Evolutionary conservation across 2,329 filamentous ascomycete species (phyloP).

Genomic region (Sclerotinia glacialis): DNA sequence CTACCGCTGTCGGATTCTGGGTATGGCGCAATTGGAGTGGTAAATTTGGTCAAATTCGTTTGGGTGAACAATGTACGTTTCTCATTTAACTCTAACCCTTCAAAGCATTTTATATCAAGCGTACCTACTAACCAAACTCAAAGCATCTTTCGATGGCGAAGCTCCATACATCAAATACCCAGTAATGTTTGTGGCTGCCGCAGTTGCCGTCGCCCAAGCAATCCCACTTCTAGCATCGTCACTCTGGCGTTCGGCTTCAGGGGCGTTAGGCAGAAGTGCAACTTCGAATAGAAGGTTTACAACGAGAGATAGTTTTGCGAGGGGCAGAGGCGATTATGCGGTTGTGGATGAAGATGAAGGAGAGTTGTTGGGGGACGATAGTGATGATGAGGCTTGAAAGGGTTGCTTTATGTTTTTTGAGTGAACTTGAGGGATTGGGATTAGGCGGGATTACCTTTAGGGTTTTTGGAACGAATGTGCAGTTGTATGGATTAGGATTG

Average conservation of each 20-base stretch:
- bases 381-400: slow-evolving; percentile 74
- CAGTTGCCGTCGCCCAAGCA: slow-evolving; percentile 57
- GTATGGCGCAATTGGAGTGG: slow-evolving; percentile 80
- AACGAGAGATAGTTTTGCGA: slow-evolving; percentile 83
- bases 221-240: slow-evolving; percentile 70
- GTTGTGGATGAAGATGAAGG: slow-evolving; percentile 91
- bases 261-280: slow-evolving; percentile 48
- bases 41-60: slow-evolving; percentile 87
- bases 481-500: not conserved
- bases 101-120: not conserved
- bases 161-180: slow-evolving; percentile 79
- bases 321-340: slow-evolving; percentile 82
- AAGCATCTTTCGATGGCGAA: slow-evolving; percentile 60
- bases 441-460: not conserved
- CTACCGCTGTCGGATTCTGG: slow-evolving; percentile 75
- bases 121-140: slow-evolving; percentile 27
- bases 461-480: not conserved
- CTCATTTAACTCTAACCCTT: not conserved
- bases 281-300: slow-evolving; percentile 61
- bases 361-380: slow-evolving; percentile 88
- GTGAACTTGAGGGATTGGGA: no score
- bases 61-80: slow-evolving; percentile 64
- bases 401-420: not conserved
- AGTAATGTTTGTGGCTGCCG: slow-evolving; percentile 66
- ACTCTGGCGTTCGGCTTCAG: slow-evolving; percentile 65